Evolutionary conservation across 768 basidiomycete species (phyloP), one percentile per base, ranked within the genome.

Genomic region (Lenzites betulinus): DNA sequence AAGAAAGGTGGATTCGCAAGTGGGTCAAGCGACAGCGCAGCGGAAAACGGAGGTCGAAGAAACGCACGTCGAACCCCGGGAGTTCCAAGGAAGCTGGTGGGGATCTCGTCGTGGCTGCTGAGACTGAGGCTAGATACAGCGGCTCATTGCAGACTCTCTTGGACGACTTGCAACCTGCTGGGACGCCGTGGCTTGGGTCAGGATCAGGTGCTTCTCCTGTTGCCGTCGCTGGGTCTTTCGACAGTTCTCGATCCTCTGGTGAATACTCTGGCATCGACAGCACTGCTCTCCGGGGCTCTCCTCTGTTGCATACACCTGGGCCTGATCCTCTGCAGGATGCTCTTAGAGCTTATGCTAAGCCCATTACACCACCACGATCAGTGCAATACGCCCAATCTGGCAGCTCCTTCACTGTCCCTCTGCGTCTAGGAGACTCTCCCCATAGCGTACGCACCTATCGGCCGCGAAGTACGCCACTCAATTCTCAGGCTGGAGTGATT

Each of bases 1-100:
- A 62, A 18, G 52, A 61, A 23, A 64, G 50, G 51, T 69, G 68
- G 68, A 64, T 69, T 25, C 63, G 61, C 6, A 64, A 69, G 35
- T 69, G 68, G 66, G 51, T 69, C 38, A 39, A 51, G 35, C 30
- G 68, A 33, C 58, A 60, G 48, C 62, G 54, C 42, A 23, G 18
- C 1, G 20, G 60, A 13, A 52, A 48, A 26, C 60, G 58, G 2
- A 48, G 43, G 15, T 52, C 51, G 55, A 38, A 43, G 11, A 57
- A 54, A 28, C 4, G 23, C 30, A 39, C 2, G 35, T 4, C 12
- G 7, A 38, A 20, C 11, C 7, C 13, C 12, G 22, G 22, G 44
- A 46, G 30, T 11, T 33, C 30, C 6, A 39, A 18, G 3, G 13
- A 39, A 7, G 13, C 38, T 39, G 38, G 38, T 33, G 30, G 11